Conservation (phyloP, 1,139 yeast genomes). For the Yamadazyma atlantica region DNA sequence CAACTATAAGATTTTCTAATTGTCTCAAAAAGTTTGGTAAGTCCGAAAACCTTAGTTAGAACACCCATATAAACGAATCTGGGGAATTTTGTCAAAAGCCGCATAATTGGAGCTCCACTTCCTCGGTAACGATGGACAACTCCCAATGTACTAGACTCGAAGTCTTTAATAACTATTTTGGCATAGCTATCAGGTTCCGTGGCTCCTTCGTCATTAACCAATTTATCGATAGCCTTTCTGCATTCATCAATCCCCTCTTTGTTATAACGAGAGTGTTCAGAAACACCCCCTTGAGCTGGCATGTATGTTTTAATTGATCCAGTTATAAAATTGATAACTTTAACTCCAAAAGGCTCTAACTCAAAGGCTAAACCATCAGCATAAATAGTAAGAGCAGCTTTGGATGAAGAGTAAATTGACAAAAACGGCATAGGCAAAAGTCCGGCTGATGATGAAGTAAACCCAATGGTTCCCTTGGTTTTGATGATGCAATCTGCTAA, state of each 20-base stretch:
- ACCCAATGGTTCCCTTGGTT: slow-evolving; percentile 68
- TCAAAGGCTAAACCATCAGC: slow-evolving; percentile 62
- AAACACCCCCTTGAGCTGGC: slow-evolving; percentile 19
- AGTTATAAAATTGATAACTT: slow-evolving; percentile 46
- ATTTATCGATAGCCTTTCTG: neutral
- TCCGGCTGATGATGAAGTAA: slow-evolving; percentile 74
- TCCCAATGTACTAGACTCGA: slow-evolving; percentile 3
- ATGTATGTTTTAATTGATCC: slow-evolving; percentile 69
- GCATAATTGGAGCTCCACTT: neutral
- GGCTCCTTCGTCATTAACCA: slow-evolving; percentile 52
- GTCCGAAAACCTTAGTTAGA: neutral
- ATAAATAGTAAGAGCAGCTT: slow-evolving; percentile 74
- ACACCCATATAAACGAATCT: neutral
- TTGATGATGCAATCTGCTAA: slow-evolving; percentile 56
- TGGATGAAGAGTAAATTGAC: slow-evolving; percentile 63
- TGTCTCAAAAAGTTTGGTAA: neutral
- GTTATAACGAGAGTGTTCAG: slow-evolving; percentile 47
- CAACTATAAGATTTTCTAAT: neutral
- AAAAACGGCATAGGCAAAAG: slow-evolving; percentile 70
- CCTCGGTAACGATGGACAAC: slow-evolving; percentile 3
- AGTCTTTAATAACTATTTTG: slow-evolving; percentile 2
- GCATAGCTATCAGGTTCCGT: slow-evolving; percentile 1
- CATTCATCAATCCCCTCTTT: slow-evolving; percentile 42
- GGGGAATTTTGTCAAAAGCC: slow-evolving; percentile 1
- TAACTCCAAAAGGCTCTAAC: slow-evolving; percentile 68